phyloP scores from a whole-genome alignment of 192 early-diverging fungal species.

The Linnemannia zychae region DNA sequence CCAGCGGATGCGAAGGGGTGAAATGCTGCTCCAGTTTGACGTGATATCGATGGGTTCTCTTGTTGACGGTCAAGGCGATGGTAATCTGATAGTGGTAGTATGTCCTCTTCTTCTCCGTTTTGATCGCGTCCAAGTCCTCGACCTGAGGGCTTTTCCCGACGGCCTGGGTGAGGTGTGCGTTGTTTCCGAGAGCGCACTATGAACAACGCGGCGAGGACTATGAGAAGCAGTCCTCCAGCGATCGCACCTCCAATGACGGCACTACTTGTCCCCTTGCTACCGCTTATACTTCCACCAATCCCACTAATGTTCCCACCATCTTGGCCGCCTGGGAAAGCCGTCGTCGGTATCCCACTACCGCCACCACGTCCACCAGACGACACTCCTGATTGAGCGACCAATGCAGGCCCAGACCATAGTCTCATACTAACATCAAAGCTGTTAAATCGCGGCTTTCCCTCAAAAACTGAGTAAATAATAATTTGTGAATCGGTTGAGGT shows the following conservation, averaged over 20 bases:
- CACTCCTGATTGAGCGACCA: neutral
- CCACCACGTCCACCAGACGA: neutral
- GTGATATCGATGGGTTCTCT: neutral
- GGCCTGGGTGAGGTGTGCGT: neutral
- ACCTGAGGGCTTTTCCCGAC: neutral
- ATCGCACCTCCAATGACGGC: neutral
- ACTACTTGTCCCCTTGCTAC: neutral
- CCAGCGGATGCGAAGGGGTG: neutral
- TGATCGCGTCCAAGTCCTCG: neutral
- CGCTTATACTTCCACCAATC: neutral
- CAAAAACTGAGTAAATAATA: neutral
- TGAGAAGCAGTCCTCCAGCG: neutral
- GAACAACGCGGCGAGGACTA: neutral
- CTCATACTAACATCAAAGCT: neutral
- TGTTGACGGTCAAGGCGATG: neutral
- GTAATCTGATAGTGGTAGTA: neutral
- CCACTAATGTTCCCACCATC: neutral
- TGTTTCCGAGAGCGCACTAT: neutral
- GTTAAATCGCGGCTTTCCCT: neutral
- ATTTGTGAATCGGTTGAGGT: neutral
- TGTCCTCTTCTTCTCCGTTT: neutral
- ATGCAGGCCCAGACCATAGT: neutral
- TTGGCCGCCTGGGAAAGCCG: too few relatives aligned
- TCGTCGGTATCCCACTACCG: too few relatives aligned
- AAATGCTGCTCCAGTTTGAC: neutral